phyloP scores from a whole-genome alignment of 345 rosid genomes.

The Corchorus capsularis region DNA sequence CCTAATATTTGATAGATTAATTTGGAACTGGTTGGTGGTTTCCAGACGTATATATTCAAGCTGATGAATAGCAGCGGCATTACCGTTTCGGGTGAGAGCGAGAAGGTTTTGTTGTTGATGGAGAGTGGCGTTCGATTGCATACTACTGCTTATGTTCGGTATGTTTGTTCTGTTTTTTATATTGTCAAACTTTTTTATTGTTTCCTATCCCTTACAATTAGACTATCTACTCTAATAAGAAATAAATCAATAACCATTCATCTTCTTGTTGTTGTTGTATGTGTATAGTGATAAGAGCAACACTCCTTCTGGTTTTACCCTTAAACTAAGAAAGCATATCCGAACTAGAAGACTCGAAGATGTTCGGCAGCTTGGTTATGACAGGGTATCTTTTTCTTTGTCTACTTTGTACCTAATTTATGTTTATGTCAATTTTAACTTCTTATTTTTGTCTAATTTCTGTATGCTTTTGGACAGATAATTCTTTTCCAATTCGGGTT shows the following conservation, averaged over 20 bases:
- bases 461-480: slow-evolving; percentile 50
- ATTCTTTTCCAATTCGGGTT: slow-evolving; percentile 92
- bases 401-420: neutral
- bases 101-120: slow-evolving; percentile 86
- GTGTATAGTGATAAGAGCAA: slow-evolving; percentile 83
- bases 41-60: slow-evolving; percentile 92
- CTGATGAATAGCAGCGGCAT: slow-evolving; percentile 96
- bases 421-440: neutral
- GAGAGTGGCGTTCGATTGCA: slow-evolving; percentile 96
- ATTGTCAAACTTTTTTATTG: neutral
- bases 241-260: neutral
- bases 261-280: neutral
- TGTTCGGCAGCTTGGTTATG: slow-evolving; percentile 97
- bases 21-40: neutral
- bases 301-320: slow-evolving; percentile 96
- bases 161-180: neutral
- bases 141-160: slow-evolving; percentile 89
- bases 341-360: slow-evolving; percentile 96
- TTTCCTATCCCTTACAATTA: neutral
- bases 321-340: slow-evolving; percentile 88
- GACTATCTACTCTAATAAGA: too few relatives aligned
- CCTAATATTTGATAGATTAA: neutral
- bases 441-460: neutral
- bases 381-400: slow-evolving; percentile 55
- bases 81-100: slow-evolving; percentile 98